Evolutionary conservation across 805 yeast genomes (phyloP).

Genomic region (Lachancea sp.): DNA sequence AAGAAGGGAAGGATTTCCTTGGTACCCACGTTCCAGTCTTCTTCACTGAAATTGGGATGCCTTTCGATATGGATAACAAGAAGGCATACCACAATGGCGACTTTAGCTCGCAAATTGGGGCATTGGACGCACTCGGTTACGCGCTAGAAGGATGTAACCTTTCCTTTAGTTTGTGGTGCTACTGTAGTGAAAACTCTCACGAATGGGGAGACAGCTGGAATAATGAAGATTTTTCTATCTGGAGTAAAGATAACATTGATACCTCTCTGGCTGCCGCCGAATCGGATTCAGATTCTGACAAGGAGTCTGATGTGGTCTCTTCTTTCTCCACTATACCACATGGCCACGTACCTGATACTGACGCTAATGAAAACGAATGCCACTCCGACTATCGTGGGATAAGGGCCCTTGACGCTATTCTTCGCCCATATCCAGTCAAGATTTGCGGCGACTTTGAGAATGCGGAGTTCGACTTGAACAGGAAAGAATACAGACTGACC

Average conservation of each 20-base stretch:
- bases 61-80: constrained; percentile 87
- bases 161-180: constrained; percentile 83
- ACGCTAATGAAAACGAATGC: not conserved
- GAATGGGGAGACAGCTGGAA: constrained; percentile 91
- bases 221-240: constrained; percentile 86
- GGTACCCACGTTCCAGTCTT: constrained; percentile 66
- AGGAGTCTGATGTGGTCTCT: not conserved
- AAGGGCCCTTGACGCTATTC: constrained; percentile 65
- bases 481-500: constrained; percentile 42
- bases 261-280: not conserved
- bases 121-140: constrained; percentile 72
- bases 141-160: constrained; percentile 73
- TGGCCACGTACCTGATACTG: not conserved
- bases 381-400: constrained; percentile 42
- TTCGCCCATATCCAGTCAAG: constrained; percentile 70
- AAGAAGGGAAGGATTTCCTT: constrained; percentile 54
- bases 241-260: constrained; percentile 56
- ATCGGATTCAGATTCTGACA: not conserved
- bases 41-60: constrained; percentile 95
- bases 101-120: constrained; percentile 68
- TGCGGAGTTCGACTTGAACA: constrained; percentile 54
- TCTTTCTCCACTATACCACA: constrained; percentile 6
- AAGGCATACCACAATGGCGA: constrained; percentile 60
- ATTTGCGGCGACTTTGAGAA: constrained; percentile 51
- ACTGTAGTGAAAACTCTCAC: constrained; percentile 66